Evolutionary conservation across 23 red algal species (phyloP), one percentile per base, ranked within the genome.

Genomic region (Agarophyton chilense): DNA sequence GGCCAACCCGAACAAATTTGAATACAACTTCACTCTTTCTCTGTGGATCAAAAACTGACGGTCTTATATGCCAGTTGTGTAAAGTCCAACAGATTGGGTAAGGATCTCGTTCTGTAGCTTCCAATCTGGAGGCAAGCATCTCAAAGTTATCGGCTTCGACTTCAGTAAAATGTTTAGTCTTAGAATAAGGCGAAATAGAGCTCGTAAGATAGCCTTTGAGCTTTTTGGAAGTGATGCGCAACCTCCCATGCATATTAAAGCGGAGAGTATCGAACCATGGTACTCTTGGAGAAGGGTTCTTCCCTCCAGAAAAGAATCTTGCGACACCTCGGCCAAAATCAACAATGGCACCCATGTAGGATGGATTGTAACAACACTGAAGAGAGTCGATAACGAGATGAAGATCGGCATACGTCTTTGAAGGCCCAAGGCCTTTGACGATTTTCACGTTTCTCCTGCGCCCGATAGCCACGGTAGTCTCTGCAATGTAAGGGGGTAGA

Each of bases 251-350:
- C 55, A 77, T 84, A 44, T 83, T 83, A 14, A 92, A 39, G n/a
- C 93, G 86, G 21, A 95, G 80, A 34, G 52, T 79, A 65, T 95
- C 93, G 42, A 90, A 95, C 88, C 87, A 95, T 24, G 88, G 71
- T 28, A 91, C 45, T 46, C 86, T 81, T 26, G 93, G 93, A 22
- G 85, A 90, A 32, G 88, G 87, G 38, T 95, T 89, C 43, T 86
- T 95, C 28, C 85, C 84, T 32, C 81, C 84, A 13, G 79, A 43
- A 45, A 82, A 88, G 72, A 95, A 95, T 72, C 88, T 49, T 39
- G 63, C 71, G 68, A 89, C 64, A 33, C 60, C 53, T 50, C 82
- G 56, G 22, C 76, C 87, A 53, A 95, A 95, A 42, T 95, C 85
- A 35, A 81, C 81, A 32, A 95, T 86, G 5, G 84, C 86, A 24